These are phyloP conservation scores for Diphasiastrum complanatum DNA, from an alignment of 83 land plant species.

Conservation along the genomic window DNA sequence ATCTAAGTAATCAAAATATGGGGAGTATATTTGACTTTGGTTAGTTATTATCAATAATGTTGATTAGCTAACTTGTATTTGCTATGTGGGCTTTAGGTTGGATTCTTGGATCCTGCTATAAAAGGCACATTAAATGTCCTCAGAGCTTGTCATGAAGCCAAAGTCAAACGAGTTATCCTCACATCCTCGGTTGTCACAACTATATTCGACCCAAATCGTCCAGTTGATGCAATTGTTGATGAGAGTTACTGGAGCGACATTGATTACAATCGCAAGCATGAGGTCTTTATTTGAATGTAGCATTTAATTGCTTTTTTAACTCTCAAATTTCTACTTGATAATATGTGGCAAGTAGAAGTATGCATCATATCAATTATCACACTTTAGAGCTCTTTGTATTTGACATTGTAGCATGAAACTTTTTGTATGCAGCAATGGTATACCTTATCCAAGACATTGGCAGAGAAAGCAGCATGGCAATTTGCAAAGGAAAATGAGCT, in stretches of 20 bases:
- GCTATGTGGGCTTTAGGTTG: no score
- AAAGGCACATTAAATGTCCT: conserved; percentile 21
- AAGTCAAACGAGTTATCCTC: conserved; percentile 4
- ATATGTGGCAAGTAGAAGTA: no score
- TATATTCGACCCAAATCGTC: not conserved
- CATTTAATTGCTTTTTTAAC: no score
- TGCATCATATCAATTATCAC: no score
- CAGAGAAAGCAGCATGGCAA: conserved; percentile 48
- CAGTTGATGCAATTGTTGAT: not conserved
- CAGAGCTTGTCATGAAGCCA: conserved; percentile 7
- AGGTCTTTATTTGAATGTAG: no score
- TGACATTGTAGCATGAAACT: no score
- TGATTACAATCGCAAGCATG: not conserved
- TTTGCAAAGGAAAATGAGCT: conserved; percentile 38
- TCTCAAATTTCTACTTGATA: no score
- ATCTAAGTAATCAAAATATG: no score
- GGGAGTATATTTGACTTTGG: no score
- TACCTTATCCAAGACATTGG: conserved; percentile 45
- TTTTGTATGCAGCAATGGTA: conserved; percentile 12
- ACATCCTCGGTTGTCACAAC: conserved; percentile 4
- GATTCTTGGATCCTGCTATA: conserved; percentile 9
- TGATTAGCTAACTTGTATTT: no score
- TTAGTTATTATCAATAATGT: no score
- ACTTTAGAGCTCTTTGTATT: no score
- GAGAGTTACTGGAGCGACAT: conserved; percentile 15